A percentile compares a stretch with the other conserved stretches of the same genome.
Conservation (phyloP, 345 rosid species). For the Capsella bursapastoris region DNA sequence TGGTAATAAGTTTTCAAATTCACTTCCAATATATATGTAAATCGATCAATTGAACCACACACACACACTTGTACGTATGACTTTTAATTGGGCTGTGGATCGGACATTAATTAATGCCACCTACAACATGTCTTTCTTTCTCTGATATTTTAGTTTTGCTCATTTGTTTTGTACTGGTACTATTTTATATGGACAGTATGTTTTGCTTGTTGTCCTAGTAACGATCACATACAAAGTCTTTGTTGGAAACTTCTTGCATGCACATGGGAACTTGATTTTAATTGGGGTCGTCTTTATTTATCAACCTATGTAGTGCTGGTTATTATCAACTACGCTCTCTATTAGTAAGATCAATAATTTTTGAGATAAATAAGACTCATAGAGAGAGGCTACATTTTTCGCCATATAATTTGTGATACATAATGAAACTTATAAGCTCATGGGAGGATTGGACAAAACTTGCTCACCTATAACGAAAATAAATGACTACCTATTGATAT, state of each 20-base stretch:
- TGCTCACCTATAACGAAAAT: too few species aligned
- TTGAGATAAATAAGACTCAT: too few species aligned
- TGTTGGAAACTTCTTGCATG: conserved; percentile 2
- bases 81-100: background rate
- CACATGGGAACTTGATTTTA: conserved; percentile 33
- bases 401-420: too few species aligned
- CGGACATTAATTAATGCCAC: conserved; percentile 18
- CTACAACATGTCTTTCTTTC: background rate
- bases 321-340: too few species aligned
- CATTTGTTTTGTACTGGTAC: background rate
- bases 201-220: conserved; percentile 18
- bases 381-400: too few species aligned
- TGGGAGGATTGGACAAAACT: too few species aligned
- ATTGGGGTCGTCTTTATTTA: conserved; percentile 1
- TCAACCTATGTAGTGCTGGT: too few species aligned
- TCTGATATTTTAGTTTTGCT: background rate
- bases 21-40: conserved; percentile 2
- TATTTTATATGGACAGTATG: conserved; percentile 30
- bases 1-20: background rate
- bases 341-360: too few species aligned
- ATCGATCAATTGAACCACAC: background rate
- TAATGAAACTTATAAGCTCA: too few species aligned
- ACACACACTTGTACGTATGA: background rate
- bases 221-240: conserved; percentile 20
- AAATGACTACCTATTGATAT: too few species aligned